phyloP scores from a whole-genome alignment of 331 rosid species.

The Spiraea crenata region DNA sequence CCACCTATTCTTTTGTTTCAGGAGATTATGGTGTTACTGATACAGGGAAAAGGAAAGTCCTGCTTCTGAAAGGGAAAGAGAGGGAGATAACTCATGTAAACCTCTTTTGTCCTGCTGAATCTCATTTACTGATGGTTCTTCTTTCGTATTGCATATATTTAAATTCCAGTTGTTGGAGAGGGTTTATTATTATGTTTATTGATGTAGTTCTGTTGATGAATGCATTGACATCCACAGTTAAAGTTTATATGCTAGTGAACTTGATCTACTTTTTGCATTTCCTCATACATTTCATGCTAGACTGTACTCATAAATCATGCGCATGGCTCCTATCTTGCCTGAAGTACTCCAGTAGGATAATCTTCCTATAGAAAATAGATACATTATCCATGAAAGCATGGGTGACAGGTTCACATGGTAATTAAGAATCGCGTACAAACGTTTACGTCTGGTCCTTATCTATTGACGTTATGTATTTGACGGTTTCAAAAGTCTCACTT shows the following conservation, averaged over 20 bases:
- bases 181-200: not conserved
- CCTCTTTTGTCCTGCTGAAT: not conserved
- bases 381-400: not conserved
- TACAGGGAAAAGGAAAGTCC: slow-evolving; percentile 65
- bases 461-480: too few species aligned
- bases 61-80: slow-evolving; percentile 74
- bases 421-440: too few species aligned
- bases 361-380: not conserved
- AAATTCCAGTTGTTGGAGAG: not conserved
- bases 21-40: slow-evolving; percentile 52
- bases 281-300: not conserved
- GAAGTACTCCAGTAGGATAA: not conserved
- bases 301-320: not conserved
- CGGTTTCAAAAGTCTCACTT: too few species aligned
- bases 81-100: slow-evolving; percentile 57
- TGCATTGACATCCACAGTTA: not conserved
- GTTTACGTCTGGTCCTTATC: too few species aligned
- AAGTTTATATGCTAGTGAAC: not conserved
- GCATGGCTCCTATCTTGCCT: not conserved
- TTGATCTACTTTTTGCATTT: not conserved
- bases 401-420: not conserved
- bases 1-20: slow-evolving; percentile 39
- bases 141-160: not conserved
- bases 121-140: not conserved
- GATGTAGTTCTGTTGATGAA: not conserved